These are phyloP conservation scores for Dicorynia guianensis DNA, from an alignment of 306 rosid genomes.

Conservation along the genomic window DNA sequence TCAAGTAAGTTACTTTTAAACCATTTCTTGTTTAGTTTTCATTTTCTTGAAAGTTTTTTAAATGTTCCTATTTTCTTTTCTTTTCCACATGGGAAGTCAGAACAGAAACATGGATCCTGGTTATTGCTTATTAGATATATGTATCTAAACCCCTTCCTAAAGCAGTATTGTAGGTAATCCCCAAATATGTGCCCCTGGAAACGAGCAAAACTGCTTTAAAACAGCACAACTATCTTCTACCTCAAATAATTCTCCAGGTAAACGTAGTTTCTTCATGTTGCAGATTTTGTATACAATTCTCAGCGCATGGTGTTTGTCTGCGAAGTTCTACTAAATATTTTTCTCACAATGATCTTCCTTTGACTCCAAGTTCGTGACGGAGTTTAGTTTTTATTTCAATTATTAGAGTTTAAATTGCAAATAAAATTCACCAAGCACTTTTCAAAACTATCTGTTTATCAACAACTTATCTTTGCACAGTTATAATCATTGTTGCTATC, in stretches of 20 bases:
- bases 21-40: slow-evolving; percentile 3
- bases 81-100: slow-evolving; percentile 6
- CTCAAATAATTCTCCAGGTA: slow-evolving; percentile 69
- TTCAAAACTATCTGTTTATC: slow-evolving; percentile 18
- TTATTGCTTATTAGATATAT: slow-evolving; percentile 10
- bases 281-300: slow-evolving; percentile 19
- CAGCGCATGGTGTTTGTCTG: slow-evolving; percentile 31
- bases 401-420: slow-evolving; percentile 4
- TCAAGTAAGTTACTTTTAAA: slow-evolving; percentile 63
- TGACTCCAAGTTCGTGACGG: slow-evolving; percentile 40
- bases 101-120: background rate
- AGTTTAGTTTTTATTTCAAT: slow-evolving; percentile 17
- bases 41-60: background rate
- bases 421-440: slow-evolving; percentile 7
- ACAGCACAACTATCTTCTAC: slow-evolving; percentile 49
- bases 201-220: slow-evolving; percentile 64
- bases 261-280: slow-evolving; percentile 42
- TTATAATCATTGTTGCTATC: slow-evolving; percentile 37
- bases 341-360: slow-evolving; percentile 22
- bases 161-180: slow-evolving; percentile 82
- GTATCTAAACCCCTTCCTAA: slow-evolving; percentile 39
- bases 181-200: slow-evolving; percentile 71
- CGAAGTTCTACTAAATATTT: slow-evolving; percentile 27
- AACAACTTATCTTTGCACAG: background rate
- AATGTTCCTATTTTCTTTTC: slow-evolving; percentile 11